These are phyloP conservation scores for Candida jianshihensis DNA, from an alignment of 805 yeast genomes.

Conservation along the genomic window DNA sequence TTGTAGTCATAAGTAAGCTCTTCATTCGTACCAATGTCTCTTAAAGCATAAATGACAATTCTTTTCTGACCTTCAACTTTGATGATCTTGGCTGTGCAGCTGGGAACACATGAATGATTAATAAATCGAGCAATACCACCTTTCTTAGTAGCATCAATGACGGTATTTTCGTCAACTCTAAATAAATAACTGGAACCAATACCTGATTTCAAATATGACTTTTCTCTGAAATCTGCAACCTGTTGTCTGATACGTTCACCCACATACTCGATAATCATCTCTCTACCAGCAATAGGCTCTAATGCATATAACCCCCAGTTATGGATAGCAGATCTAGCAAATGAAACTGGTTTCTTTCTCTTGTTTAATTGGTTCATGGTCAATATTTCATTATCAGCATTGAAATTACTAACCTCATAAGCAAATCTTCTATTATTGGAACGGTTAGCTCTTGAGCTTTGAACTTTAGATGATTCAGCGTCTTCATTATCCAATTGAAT, in stretches of 20 bases:
- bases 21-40: slow-evolving; percentile 82
- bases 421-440: slow-evolving; percentile 84
- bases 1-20: slow-evolving; percentile 95
- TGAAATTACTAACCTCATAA: slow-evolving; percentile 81
- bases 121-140: slow-evolving; percentile 97
- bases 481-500: slow-evolving; percentile 57
- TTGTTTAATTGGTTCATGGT: slow-evolving; percentile 83
- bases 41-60: slow-evolving; percentile 87
- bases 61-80: slow-evolving; percentile 91
- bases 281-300: slow-evolving; percentile 92
- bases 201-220: slow-evolving; percentile 78
- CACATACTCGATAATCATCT: slow-evolving; percentile 96
- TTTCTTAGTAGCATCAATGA: slow-evolving; percentile 92
- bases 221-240: slow-evolving; percentile 89
- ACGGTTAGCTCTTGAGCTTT: slow-evolving; percentile 78
- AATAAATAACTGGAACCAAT: slow-evolving; percentile 93
- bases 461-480: slow-evolving; percentile 35
- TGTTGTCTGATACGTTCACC: slow-evolving; percentile 93
- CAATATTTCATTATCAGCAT: slow-evolving; percentile 74
- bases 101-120: slow-evolving; percentile 95
- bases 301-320: slow-evolving; percentile 97
- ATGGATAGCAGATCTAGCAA: slow-evolving; percentile 94
- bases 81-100: slow-evolving; percentile 94
- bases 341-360: slow-evolving; percentile 90
- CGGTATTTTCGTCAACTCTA: slow-evolving; percentile 88